Evolutionary conservation across 2,329 filamentous ascomycete genomes (phyloP).

Genomic region (Cadophora sp.): DNA sequence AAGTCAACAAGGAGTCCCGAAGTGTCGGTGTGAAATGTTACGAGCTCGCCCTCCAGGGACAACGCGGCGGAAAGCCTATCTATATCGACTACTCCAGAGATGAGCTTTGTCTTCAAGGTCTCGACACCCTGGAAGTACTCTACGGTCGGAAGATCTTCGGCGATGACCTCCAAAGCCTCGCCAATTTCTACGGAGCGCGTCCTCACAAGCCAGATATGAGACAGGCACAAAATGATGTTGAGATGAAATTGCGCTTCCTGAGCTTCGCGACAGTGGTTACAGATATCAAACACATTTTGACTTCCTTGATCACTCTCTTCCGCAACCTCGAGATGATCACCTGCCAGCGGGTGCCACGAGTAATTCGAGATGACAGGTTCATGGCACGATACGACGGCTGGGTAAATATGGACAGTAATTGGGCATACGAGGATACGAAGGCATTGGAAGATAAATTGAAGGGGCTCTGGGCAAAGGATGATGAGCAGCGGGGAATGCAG

Average conservation of each 20-base stretch:
- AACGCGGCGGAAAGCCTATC: not conserved
- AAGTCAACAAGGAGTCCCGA: not conserved
- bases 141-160: not conserved
- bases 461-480: not conserved
- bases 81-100: slow-evolving; percentile 11
- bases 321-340: not conserved
- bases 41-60: not conserved
- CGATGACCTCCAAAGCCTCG: too few species aligned
- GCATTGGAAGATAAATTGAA: not conserved
- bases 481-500: not conserved
- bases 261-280: not conserved
- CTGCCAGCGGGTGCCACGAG: not conserved
- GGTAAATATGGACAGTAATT: too few species aligned
- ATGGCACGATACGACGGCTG: not conserved
- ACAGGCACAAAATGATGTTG: not conserved
- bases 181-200: too few species aligned
- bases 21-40: not conserved
- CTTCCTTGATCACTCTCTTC: not conserved
- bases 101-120: not conserved
- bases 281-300: not conserved
- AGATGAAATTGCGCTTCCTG: not conserved
- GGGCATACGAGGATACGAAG: not conserved
- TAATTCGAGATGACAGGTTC: not conserved
- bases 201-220: too few species aligned
- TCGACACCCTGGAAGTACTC: not conserved